phyloP scores from a whole-genome alignment of 306 rosid genomes.

The Lithocarpus polystachyus region DNA sequence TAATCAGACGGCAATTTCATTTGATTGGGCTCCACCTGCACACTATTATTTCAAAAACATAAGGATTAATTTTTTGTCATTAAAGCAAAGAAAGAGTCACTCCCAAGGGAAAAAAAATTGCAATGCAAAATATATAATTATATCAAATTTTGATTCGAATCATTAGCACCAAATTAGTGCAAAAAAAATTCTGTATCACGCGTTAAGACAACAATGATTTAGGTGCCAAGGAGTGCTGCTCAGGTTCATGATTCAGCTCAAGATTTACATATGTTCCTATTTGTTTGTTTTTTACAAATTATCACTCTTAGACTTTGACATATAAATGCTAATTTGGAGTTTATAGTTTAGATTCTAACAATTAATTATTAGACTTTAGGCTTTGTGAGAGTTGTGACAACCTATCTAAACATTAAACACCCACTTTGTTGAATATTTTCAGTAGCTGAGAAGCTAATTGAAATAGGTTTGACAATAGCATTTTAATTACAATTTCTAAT shows the following conservation, averaged over 20 bases:
- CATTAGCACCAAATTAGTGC: not conserved
- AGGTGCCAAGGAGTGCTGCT: not conserved
- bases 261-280: no score
- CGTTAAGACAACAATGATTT: not conserved
- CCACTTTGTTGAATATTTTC: no score
- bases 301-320: no score
- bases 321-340: no score
- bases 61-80: not conserved
- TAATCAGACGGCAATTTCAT: not conserved
- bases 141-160: not conserved
- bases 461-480: no score
- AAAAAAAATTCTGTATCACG: not conserved
- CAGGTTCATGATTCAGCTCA: not conserved
- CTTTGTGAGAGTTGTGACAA: no score
- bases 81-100: constrained; percentile 1
- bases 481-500: no score
- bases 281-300: no score
- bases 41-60: not conserved
- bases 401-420: no score
- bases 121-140: not conserved
- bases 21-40: not conserved
- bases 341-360: no score
- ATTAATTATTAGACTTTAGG: no score
- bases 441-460: no score
- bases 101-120: not conserved